Evolutionary conservation across 805 yeast species (phyloP), one percentile per base, ranked within the genome.

Genomic region (Wickerhamomyces chaumierensis): DNA sequence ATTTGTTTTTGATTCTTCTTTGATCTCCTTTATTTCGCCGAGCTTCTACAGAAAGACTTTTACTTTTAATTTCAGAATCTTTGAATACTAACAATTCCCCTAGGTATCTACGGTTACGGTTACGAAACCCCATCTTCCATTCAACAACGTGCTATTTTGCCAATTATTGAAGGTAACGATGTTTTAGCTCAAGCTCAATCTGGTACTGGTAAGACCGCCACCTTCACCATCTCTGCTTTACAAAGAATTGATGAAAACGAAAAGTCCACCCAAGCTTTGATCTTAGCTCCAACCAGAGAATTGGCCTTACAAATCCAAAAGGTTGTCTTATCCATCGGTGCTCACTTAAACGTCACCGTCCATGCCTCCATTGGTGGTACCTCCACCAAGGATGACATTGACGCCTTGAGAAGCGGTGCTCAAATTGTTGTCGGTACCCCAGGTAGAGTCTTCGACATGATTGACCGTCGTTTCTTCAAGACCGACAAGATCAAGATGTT

Each of bases 321-420:
- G 61, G 98, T 92, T 52, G 85, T 90, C 38, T 71, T 79, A 59
- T 82, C 88, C 51, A 73, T 92, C 52, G 96, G 97, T 48, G 77
- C 78, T 63, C 85, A 83, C 71, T 78, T 92, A 81, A 80, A 85
- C 57, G 75, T 90, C 45, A 77, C 81, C 48, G 88, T 92, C 55
- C 96, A 92, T 61, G 96, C 97, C 39, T 90, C 95, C 65, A 85
- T 92, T 56, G 98, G 98, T 65, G 98, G 98, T 62, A 90, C 94
- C 45, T 75, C 85, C 44, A 74, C 86, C 61, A 78, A 78, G 44
- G 92, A 87, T 48, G 98, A 92, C 68, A 71, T 83, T 48, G 82
- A 79, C 61, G 86, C 83, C 49, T 75, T 92, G 60, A 72, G 74
- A 55, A 75, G 75, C 47, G 95, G 94, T 51, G 94, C 83, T 48